Evolutionary conservation across 1,284 basidiomycete species (phyloP).

Genomic region (Bjerkandera adusta): DNA sequence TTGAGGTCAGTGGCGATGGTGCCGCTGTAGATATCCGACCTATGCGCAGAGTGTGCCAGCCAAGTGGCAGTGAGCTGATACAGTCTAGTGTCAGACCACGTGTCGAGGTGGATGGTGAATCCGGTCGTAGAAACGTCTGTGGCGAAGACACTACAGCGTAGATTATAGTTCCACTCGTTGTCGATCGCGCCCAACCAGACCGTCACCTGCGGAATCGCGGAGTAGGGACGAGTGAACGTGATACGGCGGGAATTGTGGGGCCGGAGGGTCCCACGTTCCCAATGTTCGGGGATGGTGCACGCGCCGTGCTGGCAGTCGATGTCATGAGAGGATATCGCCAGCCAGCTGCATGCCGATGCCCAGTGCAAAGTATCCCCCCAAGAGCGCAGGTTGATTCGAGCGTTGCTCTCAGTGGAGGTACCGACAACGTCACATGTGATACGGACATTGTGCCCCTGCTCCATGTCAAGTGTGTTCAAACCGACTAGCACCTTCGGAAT

Average conservation of each 20-base stretch:
- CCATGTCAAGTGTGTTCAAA: background rate
- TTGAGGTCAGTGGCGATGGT: background rate
- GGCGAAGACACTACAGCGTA: background rate
- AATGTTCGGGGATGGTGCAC: background rate
- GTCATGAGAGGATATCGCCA: background rate
- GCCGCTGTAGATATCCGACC: conserved; percentile 2
- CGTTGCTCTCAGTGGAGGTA: background rate
- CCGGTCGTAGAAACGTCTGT: background rate
- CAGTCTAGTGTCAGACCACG: background rate
- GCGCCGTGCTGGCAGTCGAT: conserved; percentile 1
- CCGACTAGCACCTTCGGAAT: background rate
- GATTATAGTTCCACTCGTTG: background rate
- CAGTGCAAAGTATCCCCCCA: background rate
- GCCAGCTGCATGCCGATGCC: background rate
- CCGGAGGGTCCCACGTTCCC: background rate
- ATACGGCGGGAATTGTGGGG: background rate
- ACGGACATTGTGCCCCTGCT: background rate
- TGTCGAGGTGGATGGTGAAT: conserved; percentile 1
- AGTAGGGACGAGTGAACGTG: background rate
- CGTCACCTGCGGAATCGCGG: background rate
- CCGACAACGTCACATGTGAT: background rate
- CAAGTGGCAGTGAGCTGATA: background rate
- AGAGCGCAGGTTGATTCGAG: background rate
- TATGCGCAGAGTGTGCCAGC: background rate
- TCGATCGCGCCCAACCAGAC: conserved; percentile 1